Conservation (phyloP, 1,284 basidiomycete genomes). For the Phellopilus nigrolimitatus region DNA sequence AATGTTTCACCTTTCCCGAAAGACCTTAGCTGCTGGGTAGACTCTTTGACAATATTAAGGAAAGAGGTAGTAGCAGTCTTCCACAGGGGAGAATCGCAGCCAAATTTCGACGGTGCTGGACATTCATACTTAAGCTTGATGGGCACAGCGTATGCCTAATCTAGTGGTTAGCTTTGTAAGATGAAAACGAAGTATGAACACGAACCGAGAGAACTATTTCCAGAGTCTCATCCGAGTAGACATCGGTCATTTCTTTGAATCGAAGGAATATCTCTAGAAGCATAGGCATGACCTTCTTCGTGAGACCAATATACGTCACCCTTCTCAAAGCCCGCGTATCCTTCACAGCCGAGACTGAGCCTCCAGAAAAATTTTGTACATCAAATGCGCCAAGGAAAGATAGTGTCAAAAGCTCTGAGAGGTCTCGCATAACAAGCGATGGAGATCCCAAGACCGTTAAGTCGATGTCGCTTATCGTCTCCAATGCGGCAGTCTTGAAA, state of each 20-base stretch:
- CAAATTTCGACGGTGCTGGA: slow-evolving; percentile 80
- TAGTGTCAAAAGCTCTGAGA: slow-evolving; percentile 82
- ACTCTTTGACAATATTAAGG: slow-evolving; percentile 63
- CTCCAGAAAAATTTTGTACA: slow-evolving; percentile 28
- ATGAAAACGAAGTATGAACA: slow-evolving; percentile 11
- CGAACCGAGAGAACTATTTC: slow-evolving; percentile 78
- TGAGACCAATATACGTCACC: slow-evolving; percentile 83
- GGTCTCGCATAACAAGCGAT: slow-evolving; percentile 73
- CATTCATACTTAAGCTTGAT: slow-evolving; percentile 95
- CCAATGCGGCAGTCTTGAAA: slow-evolving; percentile 61
- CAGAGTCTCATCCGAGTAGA: slow-evolving; percentile 81
- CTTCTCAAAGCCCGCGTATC: slow-evolving; percentile 46
- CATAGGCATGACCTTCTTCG: slow-evolving; percentile 83
- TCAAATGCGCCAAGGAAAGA: slow-evolving; percentile 81
- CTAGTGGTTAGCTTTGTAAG: slow-evolving; percentile 1
- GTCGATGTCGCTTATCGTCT: slow-evolving; percentile 65
- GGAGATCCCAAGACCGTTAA: slow-evolving; percentile 55
- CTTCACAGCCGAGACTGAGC: slow-evolving; percentile 26
- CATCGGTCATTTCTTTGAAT: slow-evolving; percentile 53
- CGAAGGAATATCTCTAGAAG: slow-evolving; percentile 68
- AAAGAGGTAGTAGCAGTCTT: slow-evolving; percentile 81
- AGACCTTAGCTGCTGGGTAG: slow-evolving; percentile 43
- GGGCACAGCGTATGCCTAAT: slow-evolving; percentile 81
- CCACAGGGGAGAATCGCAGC: slow-evolving; percentile 85
- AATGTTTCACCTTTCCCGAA: slow-evolving; percentile 41